Evolutionary conservation across 1,139 yeast genomes (phyloP).

Genomic region (Taiozyma sp.): DNA sequence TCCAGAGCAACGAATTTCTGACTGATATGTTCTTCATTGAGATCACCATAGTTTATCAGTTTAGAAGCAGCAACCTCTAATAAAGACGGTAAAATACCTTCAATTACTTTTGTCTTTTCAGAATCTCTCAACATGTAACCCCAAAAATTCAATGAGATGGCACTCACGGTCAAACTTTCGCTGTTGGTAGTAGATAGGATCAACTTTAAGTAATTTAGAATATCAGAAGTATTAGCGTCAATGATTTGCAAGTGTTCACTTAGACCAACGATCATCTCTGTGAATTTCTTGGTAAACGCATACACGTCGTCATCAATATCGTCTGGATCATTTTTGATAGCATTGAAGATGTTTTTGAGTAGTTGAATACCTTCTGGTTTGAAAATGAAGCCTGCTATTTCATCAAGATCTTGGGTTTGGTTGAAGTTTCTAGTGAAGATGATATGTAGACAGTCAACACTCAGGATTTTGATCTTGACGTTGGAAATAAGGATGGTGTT

Average conservation of each 20-base stretch:
- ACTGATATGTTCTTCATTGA: slow-evolving; percentile 59
- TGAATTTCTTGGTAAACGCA: slow-evolving; percentile 79
- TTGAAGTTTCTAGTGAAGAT: slow-evolving; percentile 78
- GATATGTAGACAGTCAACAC: slow-evolving; percentile 88
- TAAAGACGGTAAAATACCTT: slow-evolving; percentile 54
- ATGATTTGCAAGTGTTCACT: slow-evolving; percentile 46
- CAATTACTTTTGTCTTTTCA: slow-evolving; percentile 46
- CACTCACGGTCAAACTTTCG: slow-evolving; percentile 85
- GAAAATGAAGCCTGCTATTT: slow-evolving; percentile 76
- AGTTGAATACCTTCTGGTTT: slow-evolving; percentile 64
- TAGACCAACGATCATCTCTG: slow-evolving; percentile 87
- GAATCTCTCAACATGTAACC: slow-evolving; percentile 82
- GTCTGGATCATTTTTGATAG: slow-evolving; percentile 61
- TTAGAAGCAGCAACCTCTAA: slow-evolving; percentile 77
- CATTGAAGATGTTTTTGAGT: slow-evolving; percentile 58
- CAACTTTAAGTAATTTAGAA: slow-evolving; percentile 55
- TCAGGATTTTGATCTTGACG: slow-evolving; percentile 68
- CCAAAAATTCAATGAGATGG: slow-evolving; percentile 92
- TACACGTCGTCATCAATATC: slow-evolving; percentile 76
- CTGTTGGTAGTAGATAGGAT: slow-evolving; percentile 79
- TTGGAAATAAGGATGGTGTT: slow-evolving; percentile 57
- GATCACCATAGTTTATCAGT: slow-evolving; percentile 64
- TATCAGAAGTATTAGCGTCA: slow-evolving; percentile 24
- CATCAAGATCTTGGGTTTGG: slow-evolving; percentile 66
- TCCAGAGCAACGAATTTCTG: slow-evolving; percentile 70